Evolutionary conservation across 495 filamentous ascomycete species (phyloP).

Genomic region (Hypoxylon rickii): DNA sequence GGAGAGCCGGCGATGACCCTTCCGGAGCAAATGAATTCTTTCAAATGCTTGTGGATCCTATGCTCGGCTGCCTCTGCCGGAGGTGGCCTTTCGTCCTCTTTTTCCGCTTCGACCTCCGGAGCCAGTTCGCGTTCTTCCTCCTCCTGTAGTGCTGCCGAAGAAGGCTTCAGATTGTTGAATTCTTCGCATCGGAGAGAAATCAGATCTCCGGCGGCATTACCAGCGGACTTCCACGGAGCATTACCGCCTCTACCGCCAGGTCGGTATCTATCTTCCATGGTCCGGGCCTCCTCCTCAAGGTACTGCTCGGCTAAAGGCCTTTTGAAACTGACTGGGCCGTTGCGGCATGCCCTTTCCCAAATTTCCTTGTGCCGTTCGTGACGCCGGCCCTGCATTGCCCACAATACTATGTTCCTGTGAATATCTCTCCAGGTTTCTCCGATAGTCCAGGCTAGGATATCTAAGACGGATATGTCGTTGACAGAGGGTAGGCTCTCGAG

Average conservation of each 20-base stretch:
- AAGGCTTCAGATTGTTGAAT: conserved; percentile 45
- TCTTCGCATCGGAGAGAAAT: conserved; percentile 50
- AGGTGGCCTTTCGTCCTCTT: conserved; percentile 56
- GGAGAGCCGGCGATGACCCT: conserved; percentile 14
- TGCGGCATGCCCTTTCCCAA: conserved; percentile 26
- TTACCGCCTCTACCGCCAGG: no score
- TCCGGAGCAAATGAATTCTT: conserved; percentile 43
- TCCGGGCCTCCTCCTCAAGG: conserved; percentile 43
- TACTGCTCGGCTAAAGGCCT: conserved; percentile 46
- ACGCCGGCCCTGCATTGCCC: conserved; percentile 64
- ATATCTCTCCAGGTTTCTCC: conserved; percentile 58
- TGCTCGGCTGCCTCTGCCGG: conserved; percentile 45
- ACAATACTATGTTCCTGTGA: conserved; percentile 57
- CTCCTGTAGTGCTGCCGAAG: conserved; percentile 57
- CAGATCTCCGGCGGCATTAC: conserved; percentile 8
- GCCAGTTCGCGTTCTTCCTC: conserved; percentile 73
- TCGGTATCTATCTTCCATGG: conserved; percentile 25
- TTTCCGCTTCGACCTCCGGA: conserved; percentile 65
- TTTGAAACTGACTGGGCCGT: conserved; percentile 15
- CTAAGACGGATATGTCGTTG: conserved; percentile 41
- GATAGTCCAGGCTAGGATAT: conserved; percentile 65
- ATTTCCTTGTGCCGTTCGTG: conserved; percentile 42
- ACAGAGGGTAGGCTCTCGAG: neutral
- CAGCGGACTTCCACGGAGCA: no score
- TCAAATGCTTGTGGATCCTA: conserved; percentile 51